Evolutionary conservation across 192 early-diverging fungal species (phyloP).

Genomic region (Helicostylum pulchrum): DNA sequence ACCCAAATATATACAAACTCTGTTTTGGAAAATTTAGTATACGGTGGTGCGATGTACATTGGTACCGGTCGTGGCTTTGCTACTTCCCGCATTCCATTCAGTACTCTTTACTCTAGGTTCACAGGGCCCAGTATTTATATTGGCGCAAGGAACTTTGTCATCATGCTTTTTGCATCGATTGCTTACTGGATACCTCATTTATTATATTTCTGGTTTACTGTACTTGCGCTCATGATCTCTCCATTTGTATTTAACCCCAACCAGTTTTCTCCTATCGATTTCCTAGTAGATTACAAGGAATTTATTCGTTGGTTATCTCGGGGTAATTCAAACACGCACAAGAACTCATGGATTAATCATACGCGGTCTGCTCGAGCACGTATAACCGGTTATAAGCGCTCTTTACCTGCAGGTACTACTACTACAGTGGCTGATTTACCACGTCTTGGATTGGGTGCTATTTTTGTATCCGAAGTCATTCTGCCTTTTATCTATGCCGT

Average conservation of each 20-base stretch:
- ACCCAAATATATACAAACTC: conserved; percentile 83
- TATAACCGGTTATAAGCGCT: conserved; percentile 77
- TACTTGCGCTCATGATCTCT: conserved; percentile 70
- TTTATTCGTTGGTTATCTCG: conserved; percentile 82
- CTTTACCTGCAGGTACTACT: conserved; percentile 49
- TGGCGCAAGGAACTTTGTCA: conserved; percentile 64
- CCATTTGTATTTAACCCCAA: conserved; percentile 90
- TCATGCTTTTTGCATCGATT: conserved; percentile 72
- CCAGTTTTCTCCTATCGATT: conserved; percentile 78
- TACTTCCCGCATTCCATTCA: conserved; percentile 72
- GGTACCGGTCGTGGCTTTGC: conserved; percentile 85
- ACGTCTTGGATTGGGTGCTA: conserved; percentile 61
- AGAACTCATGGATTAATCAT: conserved; percentile 78
- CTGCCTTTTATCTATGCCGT: conserved; percentile 62
- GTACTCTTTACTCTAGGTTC: conserved; percentile 73
- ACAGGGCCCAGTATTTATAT: conserved; percentile 72
- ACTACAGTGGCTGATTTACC: conserved; percentile 52
- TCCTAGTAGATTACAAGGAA: conserved; percentile 77
- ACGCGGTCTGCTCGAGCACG: conserved; percentile 65
- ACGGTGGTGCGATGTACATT: conserved; percentile 82
- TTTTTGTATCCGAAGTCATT: conserved; percentile 70
- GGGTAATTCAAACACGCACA: conserved; percentile 71
- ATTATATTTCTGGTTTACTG: conserved; percentile 81
- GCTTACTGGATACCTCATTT: conserved; percentile 70
- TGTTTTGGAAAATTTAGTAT: conserved; percentile 74